Base-by-base conservation (phyloP, 1,284 basidiomycete species). In the Malassezia yamatoensis region DNA sequence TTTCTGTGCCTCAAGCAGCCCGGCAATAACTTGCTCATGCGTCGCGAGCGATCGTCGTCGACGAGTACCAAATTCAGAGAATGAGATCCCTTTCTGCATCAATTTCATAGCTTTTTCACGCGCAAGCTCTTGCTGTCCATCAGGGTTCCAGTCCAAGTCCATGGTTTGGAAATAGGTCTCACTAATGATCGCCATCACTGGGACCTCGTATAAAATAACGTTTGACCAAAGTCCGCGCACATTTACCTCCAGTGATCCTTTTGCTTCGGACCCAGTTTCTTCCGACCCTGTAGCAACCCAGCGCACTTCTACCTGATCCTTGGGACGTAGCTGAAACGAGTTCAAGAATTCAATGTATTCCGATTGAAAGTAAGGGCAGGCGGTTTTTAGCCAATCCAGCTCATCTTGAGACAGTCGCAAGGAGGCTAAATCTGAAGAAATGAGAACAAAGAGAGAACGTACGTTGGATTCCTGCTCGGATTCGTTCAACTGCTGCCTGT, bases 151-250 rank as follows among this genome's bases (percentile, higher is more conserved):
- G 65, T 89, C 83, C 0, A 79, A 85, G 65, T 84, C 83, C 18
- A 84, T 83, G 12, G 80, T 79, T 39, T 15, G 32, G 71, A 87
- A 89, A 75, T 85, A 86, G 24, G 81, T 81, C 77, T 89, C 83
- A 76, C 87, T 87, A 45, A 90, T 78, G 64, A 85, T 85, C 9
- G 88, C 84, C 88, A 96, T 90, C 44, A 96, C 79, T 1, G 89
- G 90, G 0, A 96, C 90, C 77, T 98, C 93, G 83, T 94, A 99
- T 16, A 96, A 77, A 58, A 98, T 96, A 7, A 87, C 83, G 62
- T 96, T 89, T 0, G 78, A 78, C 93, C 94, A 99, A 3, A 81
- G 80, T 0, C 93, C 93, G 32, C 74, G 71, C 10, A 85, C 83
- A 54, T 82, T 80, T 58, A 96, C 84, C 51, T 85, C 82, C 37